Percentiles rank a stretch among this genome's conserved stretches.
These are phyloP conservation scores for Xylaria sp. DNA, from an alignment of 2,329 filamentous ascomycete genomes.

Conservation along the genomic window DNA sequence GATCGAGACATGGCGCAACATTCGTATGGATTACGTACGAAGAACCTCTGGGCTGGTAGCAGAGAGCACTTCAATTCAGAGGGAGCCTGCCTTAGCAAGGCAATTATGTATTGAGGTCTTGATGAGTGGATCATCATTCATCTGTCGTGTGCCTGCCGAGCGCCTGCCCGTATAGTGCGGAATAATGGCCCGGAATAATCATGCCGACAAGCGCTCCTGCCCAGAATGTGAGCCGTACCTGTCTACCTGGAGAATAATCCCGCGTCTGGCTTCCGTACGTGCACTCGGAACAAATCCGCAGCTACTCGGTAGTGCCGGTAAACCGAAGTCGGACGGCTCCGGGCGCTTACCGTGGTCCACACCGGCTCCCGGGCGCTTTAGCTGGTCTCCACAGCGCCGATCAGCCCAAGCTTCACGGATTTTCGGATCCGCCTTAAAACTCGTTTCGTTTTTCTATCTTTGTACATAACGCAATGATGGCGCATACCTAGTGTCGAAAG, in stretches of 20 bases:
- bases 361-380: not conserved
- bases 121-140: no score
- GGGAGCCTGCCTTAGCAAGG: no score
- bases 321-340: not conserved
- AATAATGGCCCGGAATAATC: no score
- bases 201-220: no score
- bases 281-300: no score
- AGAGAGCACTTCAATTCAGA: not conserved
- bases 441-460: not conserved
- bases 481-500: not conserved
- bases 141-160: no score
- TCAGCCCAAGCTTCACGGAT: not conserved
- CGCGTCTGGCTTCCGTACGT: no score
- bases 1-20: not conserved
- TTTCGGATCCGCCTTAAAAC: not conserved
- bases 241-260: no score
- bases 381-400: not conserved
- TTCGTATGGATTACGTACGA: not conserved
- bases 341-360: not conserved
- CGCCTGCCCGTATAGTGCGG: no score
- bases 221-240: no score
- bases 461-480: not conserved
- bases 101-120: no score
- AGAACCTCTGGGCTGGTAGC: not conserved
- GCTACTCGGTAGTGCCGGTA: not conserved